Evolutionary conservation across 768 basidiomycete genomes (phyloP).

Genomic region (Mycena kentingensis): DNA sequence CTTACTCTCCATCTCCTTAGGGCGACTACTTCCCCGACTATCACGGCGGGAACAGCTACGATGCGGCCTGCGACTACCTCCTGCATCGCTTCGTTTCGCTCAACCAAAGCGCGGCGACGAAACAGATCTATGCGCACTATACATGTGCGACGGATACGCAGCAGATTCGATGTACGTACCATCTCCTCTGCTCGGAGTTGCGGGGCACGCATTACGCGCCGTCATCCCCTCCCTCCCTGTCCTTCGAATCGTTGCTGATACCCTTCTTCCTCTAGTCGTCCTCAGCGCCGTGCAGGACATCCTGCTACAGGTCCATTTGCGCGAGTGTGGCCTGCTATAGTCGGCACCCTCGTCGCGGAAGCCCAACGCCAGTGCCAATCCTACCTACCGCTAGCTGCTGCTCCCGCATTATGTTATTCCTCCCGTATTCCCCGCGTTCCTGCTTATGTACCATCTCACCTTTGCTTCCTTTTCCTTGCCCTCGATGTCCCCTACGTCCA

Average conservation of each 20-base stretch:
- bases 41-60: slow-evolving; percentile 82
- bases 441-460: too few relatives aligned
- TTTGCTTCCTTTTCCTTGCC: too few relatives aligned
- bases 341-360: too few relatives aligned
- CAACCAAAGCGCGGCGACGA: slow-evolving; percentile 86
- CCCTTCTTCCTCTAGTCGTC: slow-evolving; percentile 52
- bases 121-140: slow-evolving; percentile 90
- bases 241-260: neutral
- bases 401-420: too few relatives aligned
- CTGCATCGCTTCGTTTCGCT: slow-evolving; percentile 58
- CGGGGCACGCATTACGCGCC: too few relatives aligned
- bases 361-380: too few relatives aligned
- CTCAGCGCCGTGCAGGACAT: slow-evolving; percentile 89
- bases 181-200: too few relatives aligned
- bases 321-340: slow-evolving; percentile 82
- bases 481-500: too few relatives aligned
- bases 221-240: too few relatives aligned
- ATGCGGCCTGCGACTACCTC: slow-evolving; percentile 83
- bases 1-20: too few relatives aligned
- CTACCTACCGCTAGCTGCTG: too few relatives aligned
- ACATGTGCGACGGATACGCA: slow-evolving; percentile 94
- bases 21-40: slow-evolving; percentile 92
- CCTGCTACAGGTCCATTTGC: slow-evolving; percentile 79
- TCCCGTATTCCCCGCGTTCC: too few relatives aligned
- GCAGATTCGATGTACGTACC: slow-evolving; percentile 86